Evolutionary conservation across 164 flowering plant species (phyloP).

Genomic region (Cinnamomum micranthum): DNA sequence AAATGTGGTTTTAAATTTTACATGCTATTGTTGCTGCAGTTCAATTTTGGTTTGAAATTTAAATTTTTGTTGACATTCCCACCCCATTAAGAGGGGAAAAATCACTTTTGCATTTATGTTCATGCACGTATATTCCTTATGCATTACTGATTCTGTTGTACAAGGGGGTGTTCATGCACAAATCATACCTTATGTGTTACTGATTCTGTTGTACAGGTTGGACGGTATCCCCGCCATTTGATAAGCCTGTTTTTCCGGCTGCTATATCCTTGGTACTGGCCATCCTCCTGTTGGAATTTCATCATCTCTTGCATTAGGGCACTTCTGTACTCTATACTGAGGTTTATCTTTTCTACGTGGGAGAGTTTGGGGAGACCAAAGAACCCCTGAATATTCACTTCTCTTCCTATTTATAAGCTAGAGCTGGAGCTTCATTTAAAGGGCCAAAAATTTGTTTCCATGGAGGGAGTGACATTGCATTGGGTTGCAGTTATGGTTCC

Average conservation of each 20-base stretch:
- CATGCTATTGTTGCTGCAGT: no score
- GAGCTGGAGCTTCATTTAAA: background rate
- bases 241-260: conserved; percentile 85
- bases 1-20: no score
- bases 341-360: conserved; percentile 54
- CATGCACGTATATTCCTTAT: background rate
- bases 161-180: conserved; percentile 17
- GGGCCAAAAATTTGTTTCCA: background rate
- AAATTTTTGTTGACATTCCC: no score
- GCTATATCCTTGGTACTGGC: conserved; percentile 99
- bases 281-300: conserved; percentile 97
- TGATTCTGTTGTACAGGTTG: conserved; percentile 51
- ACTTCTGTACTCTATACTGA: conserved; percentile 45
- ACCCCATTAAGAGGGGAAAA: no score
- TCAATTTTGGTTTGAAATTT: no score
- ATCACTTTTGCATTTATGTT: no score
- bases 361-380: conserved; percentile 42
- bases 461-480: no score
- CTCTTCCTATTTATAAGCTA: background rate
- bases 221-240: conserved; percentile 77
- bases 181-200: background rate
- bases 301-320: conserved; percentile 50
- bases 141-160: conserved; percentile 5
- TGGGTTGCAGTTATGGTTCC: no score
- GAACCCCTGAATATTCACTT: background rate